Conservation (phyloP, 2,329 filamentous ascomycete species). For the Didymella segeticola region DNA sequence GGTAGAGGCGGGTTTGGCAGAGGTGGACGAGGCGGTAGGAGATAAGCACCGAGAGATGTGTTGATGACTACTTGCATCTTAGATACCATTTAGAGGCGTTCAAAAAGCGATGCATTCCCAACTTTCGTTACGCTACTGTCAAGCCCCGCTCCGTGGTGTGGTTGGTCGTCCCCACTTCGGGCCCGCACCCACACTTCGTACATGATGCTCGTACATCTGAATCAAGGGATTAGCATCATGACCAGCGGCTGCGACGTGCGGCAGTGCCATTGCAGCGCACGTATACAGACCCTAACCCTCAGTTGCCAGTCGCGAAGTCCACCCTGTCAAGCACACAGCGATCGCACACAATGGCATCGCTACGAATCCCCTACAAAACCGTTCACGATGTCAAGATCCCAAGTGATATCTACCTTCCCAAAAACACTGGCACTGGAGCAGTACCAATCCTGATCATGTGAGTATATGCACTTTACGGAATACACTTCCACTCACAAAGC, state of each 20-base stretch:
- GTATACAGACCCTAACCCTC: neutral
- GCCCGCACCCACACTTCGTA: slow-evolving; percentile 3
- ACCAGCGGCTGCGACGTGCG: neutral
- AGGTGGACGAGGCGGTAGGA: slow-evolving; percentile 7
- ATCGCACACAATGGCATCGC: neutral
- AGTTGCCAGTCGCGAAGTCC: neutral
- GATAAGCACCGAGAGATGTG: neutral
- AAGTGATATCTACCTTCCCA: slow-evolving; percentile 20
- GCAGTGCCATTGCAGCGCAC: neutral
- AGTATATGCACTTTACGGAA: neutral
- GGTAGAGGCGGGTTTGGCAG: slow-evolving; percentile 19
- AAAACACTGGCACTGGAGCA: neutral
- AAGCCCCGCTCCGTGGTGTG: no score
- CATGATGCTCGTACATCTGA: slow-evolving; percentile 4
- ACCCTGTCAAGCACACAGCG: neutral
- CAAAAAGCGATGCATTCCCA: slow-evolving; percentile 4
- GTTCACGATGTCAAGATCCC: slow-evolving; percentile 15
- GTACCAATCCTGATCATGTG: slow-evolving; percentile 18
- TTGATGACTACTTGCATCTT: slow-evolving; percentile 17
- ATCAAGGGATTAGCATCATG: neutral
- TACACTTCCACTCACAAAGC: neutral
- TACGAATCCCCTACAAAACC: slow-evolving; percentile 17
- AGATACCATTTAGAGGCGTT: slow-evolving; percentile 20
- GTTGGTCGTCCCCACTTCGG: slow-evolving; percentile 3
- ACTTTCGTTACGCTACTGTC: no score